Conservation (phyloP, 257 asterid genomes). For the Capsicum baccatum region DNA sequence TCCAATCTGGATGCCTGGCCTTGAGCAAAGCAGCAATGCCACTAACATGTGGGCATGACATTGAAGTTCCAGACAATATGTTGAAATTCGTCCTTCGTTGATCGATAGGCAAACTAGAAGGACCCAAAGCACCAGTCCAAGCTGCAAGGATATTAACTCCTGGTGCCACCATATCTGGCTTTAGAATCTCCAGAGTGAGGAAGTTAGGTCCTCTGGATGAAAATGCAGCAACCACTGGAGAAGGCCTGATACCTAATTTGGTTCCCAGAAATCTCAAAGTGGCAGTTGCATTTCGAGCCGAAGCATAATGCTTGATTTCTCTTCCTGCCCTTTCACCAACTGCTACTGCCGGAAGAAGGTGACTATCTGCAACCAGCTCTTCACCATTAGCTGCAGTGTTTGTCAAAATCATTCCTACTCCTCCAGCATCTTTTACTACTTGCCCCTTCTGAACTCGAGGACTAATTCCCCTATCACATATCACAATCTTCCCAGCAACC, state of each 20-base stretch:
- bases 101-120: slow-evolving; percentile 78
- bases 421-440: slow-evolving; percentile 91
- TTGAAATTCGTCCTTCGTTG: slow-evolving; percentile 75
- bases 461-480: slow-evolving; percentile 89
- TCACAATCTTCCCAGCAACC: slow-evolving; percentile 81
- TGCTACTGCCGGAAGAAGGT: slow-evolving; percentile 83
- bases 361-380: slow-evolving; percentile 86
- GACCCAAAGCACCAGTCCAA: slow-evolving; percentile 82
- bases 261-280: slow-evolving; percentile 76
- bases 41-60: slow-evolving; percentile 96
- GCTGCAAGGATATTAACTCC: slow-evolving; percentile 96
- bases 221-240: slow-evolving; percentile 94
- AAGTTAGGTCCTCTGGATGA: slow-evolving; percentile 91
- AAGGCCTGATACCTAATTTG: slow-evolving; percentile 61
- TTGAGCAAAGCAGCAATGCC: slow-evolving; percentile 86
- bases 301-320: slow-evolving; percentile 61
- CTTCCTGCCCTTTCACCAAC: slow-evolving; percentile 73
- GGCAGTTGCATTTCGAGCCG: slow-evolving; percentile 51
- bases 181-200: slow-evolving; percentile 70
- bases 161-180: slow-evolving; percentile 88
- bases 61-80: slow-evolving; percentile 88
- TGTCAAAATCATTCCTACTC: slow-evolving; percentile 79
- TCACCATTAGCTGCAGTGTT: slow-evolving; percentile 86
- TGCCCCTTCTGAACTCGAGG: slow-evolving; percentile 91
- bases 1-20: slow-evolving; percentile 78